A percentile compares a stretch with the other conserved stretches of the same genome.
These are phyloP conservation scores for Leptosphaerulina australis DNA, from an alignment of 2,329 filamentous ascomycete genomes.

Conservation along the genomic window DNA sequence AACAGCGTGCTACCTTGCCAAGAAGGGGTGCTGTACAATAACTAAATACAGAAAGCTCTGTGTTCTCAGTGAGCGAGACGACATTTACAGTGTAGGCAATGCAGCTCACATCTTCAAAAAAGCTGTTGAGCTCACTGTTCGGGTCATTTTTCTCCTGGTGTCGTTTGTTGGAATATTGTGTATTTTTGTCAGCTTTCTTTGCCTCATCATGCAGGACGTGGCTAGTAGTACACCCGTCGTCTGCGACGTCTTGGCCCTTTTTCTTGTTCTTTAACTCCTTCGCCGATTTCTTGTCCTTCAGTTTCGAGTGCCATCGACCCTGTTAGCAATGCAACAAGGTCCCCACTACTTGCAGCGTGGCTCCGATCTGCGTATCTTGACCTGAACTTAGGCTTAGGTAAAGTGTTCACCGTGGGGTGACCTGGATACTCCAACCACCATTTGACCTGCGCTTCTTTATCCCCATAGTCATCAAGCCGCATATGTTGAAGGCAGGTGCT, in stretches of 20 bases:
- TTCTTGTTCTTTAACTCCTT: not conserved
- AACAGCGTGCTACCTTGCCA: not conserved
- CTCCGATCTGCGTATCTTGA: constrained; percentile 59
- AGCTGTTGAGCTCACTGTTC: not conserved
- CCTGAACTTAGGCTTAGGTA: constrained; percentile 46
- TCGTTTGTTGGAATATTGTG: not conserved
- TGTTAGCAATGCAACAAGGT: constrained; percentile 53
- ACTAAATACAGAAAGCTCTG: constrained; percentile 2
- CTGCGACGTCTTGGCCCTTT: not conserved
- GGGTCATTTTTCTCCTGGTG: not conserved
- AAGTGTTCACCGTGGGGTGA: constrained; percentile 42
- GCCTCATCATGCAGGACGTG: not conserved
- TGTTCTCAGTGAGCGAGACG: not conserved
- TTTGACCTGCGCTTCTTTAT: constrained; percentile 55
- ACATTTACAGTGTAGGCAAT: not conserved
- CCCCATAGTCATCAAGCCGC: constrained; percentile 54
- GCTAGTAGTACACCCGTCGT: no score
- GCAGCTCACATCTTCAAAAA: not conserved
- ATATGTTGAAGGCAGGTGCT: constrained; percentile 40
- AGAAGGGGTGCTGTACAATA: constrained; percentile 4
- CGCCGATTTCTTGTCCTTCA: not conserved
- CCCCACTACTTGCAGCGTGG: constrained; percentile 57
- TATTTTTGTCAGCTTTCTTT: not conserved
- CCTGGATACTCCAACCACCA: constrained; percentile 52
- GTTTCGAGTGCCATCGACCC: constrained; percentile 34